Conservation (phyloP, 2,329 filamentous ascomycete species). For the Niveomyces coronatus region DNA sequence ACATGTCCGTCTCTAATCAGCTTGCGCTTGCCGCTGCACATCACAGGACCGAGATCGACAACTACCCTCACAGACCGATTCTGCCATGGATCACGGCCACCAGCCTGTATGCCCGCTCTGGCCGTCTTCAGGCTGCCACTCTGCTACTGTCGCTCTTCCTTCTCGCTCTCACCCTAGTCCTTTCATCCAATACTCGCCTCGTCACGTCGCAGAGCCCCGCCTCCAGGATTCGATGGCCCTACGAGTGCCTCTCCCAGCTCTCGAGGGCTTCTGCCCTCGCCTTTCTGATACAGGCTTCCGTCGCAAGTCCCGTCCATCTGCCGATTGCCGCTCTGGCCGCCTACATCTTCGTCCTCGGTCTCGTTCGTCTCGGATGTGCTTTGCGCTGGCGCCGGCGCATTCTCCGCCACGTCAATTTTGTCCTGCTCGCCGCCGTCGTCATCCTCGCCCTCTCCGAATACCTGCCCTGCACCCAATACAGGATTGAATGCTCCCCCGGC, state of each 20-base stretch:
- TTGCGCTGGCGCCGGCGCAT: constrained; percentile 34
- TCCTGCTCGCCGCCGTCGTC: constrained; percentile 26
- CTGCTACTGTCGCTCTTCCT: constrained; percentile 28
- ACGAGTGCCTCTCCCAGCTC: constrained; percentile 33
- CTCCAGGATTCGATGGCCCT: constrained; percentile 29
- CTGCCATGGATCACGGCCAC: constrained; percentile 28
- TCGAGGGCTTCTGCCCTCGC: constrained; percentile 28
- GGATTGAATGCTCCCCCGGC: constrained; percentile 20
- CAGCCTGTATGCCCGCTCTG: constrained; percentile 29
- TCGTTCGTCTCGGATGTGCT: constrained; percentile 30
- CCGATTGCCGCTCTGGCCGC: constrained; percentile 25
- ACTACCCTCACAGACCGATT: constrained; percentile 4
- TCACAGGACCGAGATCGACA: constrained; percentile 3
- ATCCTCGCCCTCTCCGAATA: constrained; percentile 27
- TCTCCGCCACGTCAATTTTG: constrained; percentile 39
- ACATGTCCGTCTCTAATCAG: too few species aligned
- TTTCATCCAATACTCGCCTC: constrained; percentile 13
- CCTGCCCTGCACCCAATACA: constrained; percentile 33
- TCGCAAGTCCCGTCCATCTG: constrained; percentile 23
- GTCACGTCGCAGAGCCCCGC: constrained; percentile 20
- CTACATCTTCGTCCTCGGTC: constrained; percentile 34
- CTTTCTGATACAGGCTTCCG: constrained; percentile 28
- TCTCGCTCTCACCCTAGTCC: constrained; percentile 16
- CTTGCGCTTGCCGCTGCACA: not conserved
- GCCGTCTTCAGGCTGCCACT: constrained; percentile 28